phyloP scores from a whole-genome alignment of 2,329 filamentous ascomycete species.

The Xylariaceae sp. region DNA sequence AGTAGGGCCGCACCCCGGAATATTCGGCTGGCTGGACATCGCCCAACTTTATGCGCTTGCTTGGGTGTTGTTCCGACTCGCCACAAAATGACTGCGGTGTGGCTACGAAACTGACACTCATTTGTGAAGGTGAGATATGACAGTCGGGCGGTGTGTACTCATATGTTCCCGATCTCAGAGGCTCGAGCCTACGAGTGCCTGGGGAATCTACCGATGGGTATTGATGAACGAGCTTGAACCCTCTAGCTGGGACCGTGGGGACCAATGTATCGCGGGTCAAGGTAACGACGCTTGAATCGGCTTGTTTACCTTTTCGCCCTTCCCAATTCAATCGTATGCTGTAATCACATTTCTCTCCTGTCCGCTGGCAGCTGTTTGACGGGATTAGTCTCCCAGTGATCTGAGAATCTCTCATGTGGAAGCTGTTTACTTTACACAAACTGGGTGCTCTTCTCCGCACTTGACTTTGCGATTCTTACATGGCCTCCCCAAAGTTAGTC shows the following conservation, averaged over 20 bases:
- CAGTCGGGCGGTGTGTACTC: slow-evolving; percentile 22
- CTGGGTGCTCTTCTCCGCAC: slow-evolving; percentile 74
- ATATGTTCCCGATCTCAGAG: slow-evolving; percentile 23
- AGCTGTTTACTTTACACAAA: slow-evolving; percentile 56
- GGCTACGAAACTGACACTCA: slow-evolving; percentile 22
- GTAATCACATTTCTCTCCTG: slow-evolving; percentile 73
- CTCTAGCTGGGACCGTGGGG: slow-evolving; percentile 29
- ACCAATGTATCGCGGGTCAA: slow-evolving; percentile 29
- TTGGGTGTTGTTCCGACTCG: slow-evolving; percentile 26
- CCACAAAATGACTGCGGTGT: slow-evolving; percentile 19
- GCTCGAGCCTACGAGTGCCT: slow-evolving; percentile 32
- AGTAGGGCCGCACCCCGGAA: slow-evolving; percentile 29
- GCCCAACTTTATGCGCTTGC: slow-evolving; percentile 30
- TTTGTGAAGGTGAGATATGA: slow-evolving; percentile 16
- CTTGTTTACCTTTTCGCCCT: slow-evolving; percentile 60
- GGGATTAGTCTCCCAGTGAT: slow-evolving; percentile 18
- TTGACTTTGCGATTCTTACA: slow-evolving; percentile 78
- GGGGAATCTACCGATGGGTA: slow-evolving; percentile 28
- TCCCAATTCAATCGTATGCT: slow-evolving; percentile 79
- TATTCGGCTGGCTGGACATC: slow-evolving; percentile 24
- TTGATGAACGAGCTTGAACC: slow-evolving; percentile 37
- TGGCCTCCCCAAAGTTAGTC: slow-evolving; percentile 50
- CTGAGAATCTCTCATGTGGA: slow-evolving; percentile 1
- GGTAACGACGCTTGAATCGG: slow-evolving; percentile 36
- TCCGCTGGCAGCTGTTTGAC: slow-evolving; percentile 55